Evolutionary conservation across 208 protist genomes (phyloP), one percentile per base, ranked within the genome.

Genomic region (Leptomonas pyrrhocoris): DNA sequence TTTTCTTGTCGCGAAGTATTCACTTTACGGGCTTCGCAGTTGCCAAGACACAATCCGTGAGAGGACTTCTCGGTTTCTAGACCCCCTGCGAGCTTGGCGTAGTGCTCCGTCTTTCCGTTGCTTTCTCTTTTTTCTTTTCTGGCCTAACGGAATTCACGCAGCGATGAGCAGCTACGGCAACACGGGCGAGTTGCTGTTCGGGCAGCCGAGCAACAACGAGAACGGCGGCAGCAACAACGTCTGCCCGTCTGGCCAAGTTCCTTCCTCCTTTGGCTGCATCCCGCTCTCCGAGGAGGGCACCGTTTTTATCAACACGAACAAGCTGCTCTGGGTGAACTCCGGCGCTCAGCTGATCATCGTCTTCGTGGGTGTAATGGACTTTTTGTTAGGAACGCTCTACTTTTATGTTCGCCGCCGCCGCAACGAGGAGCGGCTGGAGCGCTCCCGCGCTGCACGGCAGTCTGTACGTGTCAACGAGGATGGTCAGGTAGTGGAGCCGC

Each of bases 241-340:
- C 51, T 85, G 80, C 50, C 53, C 50, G 0, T 5, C 12, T 40
- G 70, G 46, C 9, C 31, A 79, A 12, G 31, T 65, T 34, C 68
- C 46, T 48, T 79, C 75, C 11, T 25, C 42, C 8, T 79, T 53
- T 36, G 75, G 80, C 49, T 85, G 80, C 75, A 60, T 78, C 18
- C 46, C 42, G 1, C n/a, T 66, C n/a, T n/a, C 50, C 38, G 73
- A 54, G 9, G 60, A 68, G 19, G 36, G 54, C 7, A 64, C 64
- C 15, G 42, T 85, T 36, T 85, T 75, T 58, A 74, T 85, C n/a
- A 73, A 48, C 49, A 72, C 60, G 8, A 72, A 49, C 53, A 63
- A 80, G 21, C 64, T 79, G 9, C n/a, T 81, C 27, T 74, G 68
- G 77, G 67, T 72, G n/a, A 81, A 74, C 63, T 34, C 67, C 1